Percentiles rank a stretch among this genome's conserved stretches.
Evolutionary conservation across 176 grass and related monocot species (phyloP).

Genomic region (Dactylis glomerata): DNA sequence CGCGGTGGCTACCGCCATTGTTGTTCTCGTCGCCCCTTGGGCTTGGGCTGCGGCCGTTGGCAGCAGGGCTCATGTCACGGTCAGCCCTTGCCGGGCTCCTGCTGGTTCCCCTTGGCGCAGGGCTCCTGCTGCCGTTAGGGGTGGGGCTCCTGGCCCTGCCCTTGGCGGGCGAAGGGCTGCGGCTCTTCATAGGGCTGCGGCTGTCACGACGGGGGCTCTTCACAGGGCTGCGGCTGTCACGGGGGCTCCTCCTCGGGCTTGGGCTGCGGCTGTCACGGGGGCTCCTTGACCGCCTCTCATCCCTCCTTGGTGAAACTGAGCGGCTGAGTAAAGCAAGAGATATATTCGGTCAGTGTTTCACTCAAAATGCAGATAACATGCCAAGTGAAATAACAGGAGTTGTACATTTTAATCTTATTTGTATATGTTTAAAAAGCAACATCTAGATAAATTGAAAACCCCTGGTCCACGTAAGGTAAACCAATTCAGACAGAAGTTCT

Average conservation of each 20-base stretch:
- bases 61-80: conserved; percentile 42
- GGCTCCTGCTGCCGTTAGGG: conserved; percentile 50
- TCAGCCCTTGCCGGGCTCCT: conserved; percentile 34
- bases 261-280: conserved; percentile 50
- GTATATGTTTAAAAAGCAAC: not conserved
- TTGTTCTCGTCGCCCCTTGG: conserved; percentile 46
- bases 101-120: conserved; percentile 43
- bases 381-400: not conserved
- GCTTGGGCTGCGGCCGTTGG: conserved; percentile 64
- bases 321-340: conserved; percentile 27
- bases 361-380: not conserved
- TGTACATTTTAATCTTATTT: not conserved
- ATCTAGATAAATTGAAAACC: not conserved
- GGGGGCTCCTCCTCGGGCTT: conserved; percentile 16
- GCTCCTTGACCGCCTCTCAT: conserved; percentile 53
- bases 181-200: conserved; percentile 53
- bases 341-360: not conserved
- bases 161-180: conserved; percentile 46
- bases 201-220: conserved; percentile 32
- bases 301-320: conserved; percentile 67
- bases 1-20: conserved; percentile 10
- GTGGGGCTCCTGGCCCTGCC: conserved; percentile 35
- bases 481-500: not conserved
- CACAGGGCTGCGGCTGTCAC: conserved; percentile 7
- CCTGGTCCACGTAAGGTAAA: not conserved